Evolutionary conservation across 768 basidiomycete species (phyloP), one percentile per base, ranked within the genome.

Genomic region (Mycena crocata): DNA sequence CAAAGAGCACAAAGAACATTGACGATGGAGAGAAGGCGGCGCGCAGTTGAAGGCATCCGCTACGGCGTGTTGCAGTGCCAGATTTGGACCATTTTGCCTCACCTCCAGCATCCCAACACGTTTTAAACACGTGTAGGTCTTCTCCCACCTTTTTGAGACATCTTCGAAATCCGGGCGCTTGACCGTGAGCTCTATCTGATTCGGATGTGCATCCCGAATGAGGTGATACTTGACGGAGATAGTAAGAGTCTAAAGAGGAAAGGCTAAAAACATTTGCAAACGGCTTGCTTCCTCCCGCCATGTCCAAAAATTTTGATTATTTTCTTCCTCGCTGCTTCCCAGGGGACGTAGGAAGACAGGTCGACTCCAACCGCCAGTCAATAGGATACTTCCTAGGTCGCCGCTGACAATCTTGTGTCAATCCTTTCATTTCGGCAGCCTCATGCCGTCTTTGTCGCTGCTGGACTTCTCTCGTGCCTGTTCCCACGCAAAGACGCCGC

Each of bases 21-120:
- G 59, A 35, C n/a, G 45, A 54, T 48, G 59, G 65, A 23, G 7
- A 56, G 59, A 67, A 67, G 48, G 66, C 48, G 55, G 66, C 59
- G 66, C 55, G 49, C 57, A 60, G 40, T 57, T 56, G 54, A 40
- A 60, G 44, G 49, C 24, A 58, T 57, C 51, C 23, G 56, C 44
- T 54, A 45, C 46, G 44, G 44, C 58, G 42, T 60, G 58, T 61
- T 30, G n/a, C n/a, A 35, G 28, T 12, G 48, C 66, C 66, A 57
- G 60, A 67, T 67, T 67, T 67, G 66, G 66, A 57, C 24, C 48
- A 57, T 50, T 32, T 13, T 56, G 66, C 54, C 66, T 67, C 57
- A 42, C 64, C 57, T 21, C 24, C 31, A 44, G n/a, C n/a, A 26
- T 58, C 48, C 57, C 42, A 5, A 56, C 66, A 67, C 66, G 66